phyloP scores from a whole-genome alignment of 345 rosid genomes.

The Camelina sativa region DNA sequence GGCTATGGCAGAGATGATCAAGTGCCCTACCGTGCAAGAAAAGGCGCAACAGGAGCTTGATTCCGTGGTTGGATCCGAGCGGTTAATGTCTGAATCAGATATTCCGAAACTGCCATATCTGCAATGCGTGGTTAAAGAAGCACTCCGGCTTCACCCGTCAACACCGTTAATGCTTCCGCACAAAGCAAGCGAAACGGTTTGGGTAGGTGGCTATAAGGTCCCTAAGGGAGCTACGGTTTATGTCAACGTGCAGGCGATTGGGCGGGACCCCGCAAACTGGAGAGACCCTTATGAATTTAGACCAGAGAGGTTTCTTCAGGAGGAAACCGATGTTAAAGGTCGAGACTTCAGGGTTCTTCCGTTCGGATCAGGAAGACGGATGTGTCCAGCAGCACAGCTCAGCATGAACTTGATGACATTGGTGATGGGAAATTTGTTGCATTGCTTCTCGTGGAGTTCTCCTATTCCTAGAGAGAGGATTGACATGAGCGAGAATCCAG shows the following conservation, averaged over 20 bases:
- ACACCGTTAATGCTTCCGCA: constrained; percentile 61
- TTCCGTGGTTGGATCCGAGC: constrained; percentile 43
- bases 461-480: constrained; percentile 32
- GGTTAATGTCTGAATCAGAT: constrained; percentile 51
- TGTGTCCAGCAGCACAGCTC: constrained; percentile 58
- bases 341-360: constrained; percentile 57
- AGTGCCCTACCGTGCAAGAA: constrained; percentile 33
- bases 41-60: constrained; percentile 49
- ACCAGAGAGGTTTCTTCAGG: constrained; percentile 51
- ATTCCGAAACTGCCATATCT: constrained; percentile 47
- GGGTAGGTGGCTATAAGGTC: constrained; percentile 51
- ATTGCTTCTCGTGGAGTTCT: constrained; percentile 51
- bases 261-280: constrained; percentile 48
- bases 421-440: constrained; percentile 54
- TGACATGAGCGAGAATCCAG: constrained; percentile 48
- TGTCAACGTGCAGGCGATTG: constrained; percentile 51
- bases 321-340: constrained; percentile 51
- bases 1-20: constrained; percentile 57
- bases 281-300: constrained; percentile 45
- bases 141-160: constrained; percentile 53
- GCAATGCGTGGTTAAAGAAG: constrained; percentile 50
- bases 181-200: constrained; percentile 43
- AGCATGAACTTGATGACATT: constrained; percentile 49
- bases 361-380: constrained; percentile 53
- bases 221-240: constrained; percentile 47